These are phyloP conservation scores for Akanthomyces dipterigenus DNA, from an alignment of 2,329 filamentous ascomycete genomes.

Conservation along the genomic window DNA sequence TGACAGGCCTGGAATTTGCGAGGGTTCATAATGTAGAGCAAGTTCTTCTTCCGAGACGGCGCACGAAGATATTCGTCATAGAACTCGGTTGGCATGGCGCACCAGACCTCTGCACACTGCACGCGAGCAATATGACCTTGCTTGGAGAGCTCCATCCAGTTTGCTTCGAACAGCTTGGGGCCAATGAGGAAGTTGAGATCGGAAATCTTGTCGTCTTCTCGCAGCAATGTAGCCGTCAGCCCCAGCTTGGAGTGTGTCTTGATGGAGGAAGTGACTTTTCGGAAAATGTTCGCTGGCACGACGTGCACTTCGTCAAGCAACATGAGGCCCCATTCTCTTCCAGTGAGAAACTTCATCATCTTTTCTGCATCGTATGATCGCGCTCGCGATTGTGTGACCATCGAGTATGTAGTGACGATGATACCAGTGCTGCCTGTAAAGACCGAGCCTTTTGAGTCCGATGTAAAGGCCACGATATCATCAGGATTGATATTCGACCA, in stretches of 20 bases:
- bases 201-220: slow-evolving; percentile 97
- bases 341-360: slow-evolving; percentile 91
- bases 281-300: slow-evolving; percentile 92
- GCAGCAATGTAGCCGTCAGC: slow-evolving; percentile 83
- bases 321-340: slow-evolving; percentile 94
- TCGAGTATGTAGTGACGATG: slow-evolving; percentile 95
- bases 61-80: slow-evolving; percentile 86
- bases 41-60: slow-evolving; percentile 40
- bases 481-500: slow-evolving; percentile 95
- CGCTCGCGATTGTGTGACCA: slow-evolving; percentile 89
- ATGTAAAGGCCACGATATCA: slow-evolving; percentile 91
- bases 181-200: slow-evolving; percentile 97
- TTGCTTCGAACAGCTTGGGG: slow-evolving; percentile 94
- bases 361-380: slow-evolving; percentile 89
- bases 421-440: slow-evolving; percentile 90
- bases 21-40: slow-evolving; percentile 94
- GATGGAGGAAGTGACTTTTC: slow-evolving; percentile 86
- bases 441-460: slow-evolving; percentile 72
- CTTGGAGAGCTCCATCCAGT: slow-evolving; percentile 98
- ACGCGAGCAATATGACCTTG: slow-evolving; percentile 96
- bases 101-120: slow-evolving; percentile 98
- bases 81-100: slow-evolving; percentile 97
- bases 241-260: slow-evolving; percentile 94
- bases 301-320: slow-evolving; percentile 97
- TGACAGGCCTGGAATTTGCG: slow-evolving; percentile 95